Conservation (phyloP, 257 asterid species). For the Apocynum venetum region DNA sequence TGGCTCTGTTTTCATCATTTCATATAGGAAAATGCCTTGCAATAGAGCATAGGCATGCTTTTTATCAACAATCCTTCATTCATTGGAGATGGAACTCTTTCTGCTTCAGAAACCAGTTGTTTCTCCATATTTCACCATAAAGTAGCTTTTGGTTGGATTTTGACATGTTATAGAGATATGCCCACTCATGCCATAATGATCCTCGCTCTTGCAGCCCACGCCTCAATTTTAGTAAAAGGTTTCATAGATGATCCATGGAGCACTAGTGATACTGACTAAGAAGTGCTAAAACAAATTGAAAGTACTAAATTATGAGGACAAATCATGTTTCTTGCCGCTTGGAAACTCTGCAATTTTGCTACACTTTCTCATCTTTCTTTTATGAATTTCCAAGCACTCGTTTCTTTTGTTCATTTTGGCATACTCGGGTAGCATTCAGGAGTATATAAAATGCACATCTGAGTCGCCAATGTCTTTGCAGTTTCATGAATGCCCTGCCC, state of each 20-base stretch:
- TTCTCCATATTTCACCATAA: neutral
- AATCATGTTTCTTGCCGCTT: neutral
- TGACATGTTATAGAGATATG: neutral
- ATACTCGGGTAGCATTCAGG: neutral
- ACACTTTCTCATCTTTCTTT: neutral
- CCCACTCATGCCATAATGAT: neutral
- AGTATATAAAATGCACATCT: neutral
- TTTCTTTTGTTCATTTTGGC: neutral
- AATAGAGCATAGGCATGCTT: neutral
- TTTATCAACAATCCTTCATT: neutral
- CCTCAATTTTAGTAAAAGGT: neutral
- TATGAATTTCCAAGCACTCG: neutral
- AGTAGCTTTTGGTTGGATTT: neutral
- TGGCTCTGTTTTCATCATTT: neutral
- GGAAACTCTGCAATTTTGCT: neutral
- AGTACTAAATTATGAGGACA: neutral
- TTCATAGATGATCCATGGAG: neutral
- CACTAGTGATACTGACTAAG: neutral
- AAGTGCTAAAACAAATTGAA: neutral
- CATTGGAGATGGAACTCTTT: neutral
- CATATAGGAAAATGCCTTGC: neutral
- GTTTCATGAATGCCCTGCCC: conserved; percentile 94
- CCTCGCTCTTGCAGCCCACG: neutral
- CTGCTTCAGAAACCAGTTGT: neutral
- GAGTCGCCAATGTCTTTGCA: conserved; percentile 20